phyloP scores from a whole-genome alignment of 495 filamentous ascomycete genomes.

The Aspergillus avenaceus region DNA sequence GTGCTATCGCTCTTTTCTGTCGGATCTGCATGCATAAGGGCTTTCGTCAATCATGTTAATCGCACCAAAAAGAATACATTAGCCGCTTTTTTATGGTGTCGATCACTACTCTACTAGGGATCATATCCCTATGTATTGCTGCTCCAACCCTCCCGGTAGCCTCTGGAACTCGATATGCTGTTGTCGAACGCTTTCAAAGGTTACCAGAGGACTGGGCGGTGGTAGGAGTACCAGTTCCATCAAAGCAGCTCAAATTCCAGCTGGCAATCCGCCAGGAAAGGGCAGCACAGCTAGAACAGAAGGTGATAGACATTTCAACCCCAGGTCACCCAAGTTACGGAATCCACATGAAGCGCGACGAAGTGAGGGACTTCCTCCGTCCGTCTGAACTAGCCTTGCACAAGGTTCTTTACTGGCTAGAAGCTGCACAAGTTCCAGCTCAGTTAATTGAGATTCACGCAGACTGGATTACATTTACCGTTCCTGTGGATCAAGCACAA shows the following conservation, averaged over 20 bases:
- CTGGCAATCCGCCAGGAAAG: slow-evolving; percentile 52
- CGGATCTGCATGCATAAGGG: no score
- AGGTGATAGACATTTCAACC: slow-evolving; percentile 57
- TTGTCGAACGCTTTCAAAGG: slow-evolving; percentile 41
- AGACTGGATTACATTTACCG: slow-evolving; percentile 54
- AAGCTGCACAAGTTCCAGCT: slow-evolving; percentile 37
- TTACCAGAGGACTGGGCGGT: slow-evolving; percentile 46
- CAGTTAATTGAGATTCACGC: slow-evolving; percentile 41
- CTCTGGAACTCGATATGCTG: slow-evolving; percentile 18
- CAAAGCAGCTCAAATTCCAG: slow-evolving; percentile 44
- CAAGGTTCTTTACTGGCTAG: slow-evolving; percentile 47
- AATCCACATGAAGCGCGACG: slow-evolving; percentile 56
- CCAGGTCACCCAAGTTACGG: slow-evolving; percentile 60
- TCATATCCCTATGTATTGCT: slow-evolving; percentile 11
- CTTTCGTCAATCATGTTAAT: no score
- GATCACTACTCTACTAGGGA: slow-evolving; percentile 3
- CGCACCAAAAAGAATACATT: no score
- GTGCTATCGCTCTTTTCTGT: no score
- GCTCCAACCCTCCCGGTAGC: slow-evolving; percentile 2
- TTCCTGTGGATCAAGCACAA: slow-evolving; percentile 49
- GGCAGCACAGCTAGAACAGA: slow-evolving; percentile 52
- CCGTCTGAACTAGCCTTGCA: slow-evolving; percentile 39
- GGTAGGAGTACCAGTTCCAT: slow-evolving; percentile 27
- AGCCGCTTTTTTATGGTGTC: no score
- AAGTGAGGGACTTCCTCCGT: slow-evolving; percentile 46